A percentile compares a stretch with the other conserved stretches of the same genome.
These are phyloP conservation scores for Chaetomium tenue DNA, from an alignment of 495 filamentous ascomycete species.

Conservation along the genomic window DNA sequence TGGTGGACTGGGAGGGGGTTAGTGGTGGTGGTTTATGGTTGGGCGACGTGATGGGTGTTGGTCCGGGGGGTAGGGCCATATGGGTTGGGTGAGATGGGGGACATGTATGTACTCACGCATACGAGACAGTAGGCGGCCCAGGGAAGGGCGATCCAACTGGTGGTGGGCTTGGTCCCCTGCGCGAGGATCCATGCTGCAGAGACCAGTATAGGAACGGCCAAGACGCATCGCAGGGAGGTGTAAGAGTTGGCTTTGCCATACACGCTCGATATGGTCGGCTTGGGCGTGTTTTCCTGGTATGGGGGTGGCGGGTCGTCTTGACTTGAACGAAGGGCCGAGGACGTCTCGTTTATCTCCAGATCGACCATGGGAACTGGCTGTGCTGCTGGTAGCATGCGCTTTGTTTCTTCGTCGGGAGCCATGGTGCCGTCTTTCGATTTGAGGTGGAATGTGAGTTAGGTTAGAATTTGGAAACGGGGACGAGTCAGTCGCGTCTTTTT, in stretches of 20 bases:
- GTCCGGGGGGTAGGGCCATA: too few species aligned
- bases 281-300: not conserved
- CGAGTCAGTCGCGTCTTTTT: not conserved
- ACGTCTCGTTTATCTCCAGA: not conserved
- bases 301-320: not conserved
- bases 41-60: too few species aligned
- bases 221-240: not conserved
- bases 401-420: not conserved
- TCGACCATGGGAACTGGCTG: not conserved
- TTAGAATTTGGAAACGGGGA: not conserved
- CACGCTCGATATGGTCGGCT: not conserved
- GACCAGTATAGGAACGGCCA: not conserved
- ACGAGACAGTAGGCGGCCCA: not conserved
- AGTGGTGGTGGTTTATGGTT: not conserved
- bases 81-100: too few species aligned
- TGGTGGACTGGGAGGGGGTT: not conserved
- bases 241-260: not conserved
- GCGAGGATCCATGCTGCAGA: not conserved
- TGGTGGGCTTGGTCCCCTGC: too few species aligned
- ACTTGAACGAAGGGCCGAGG: not conserved
- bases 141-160: not conserved
- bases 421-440: not conserved
- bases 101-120: not conserved
- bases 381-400: not conserved
- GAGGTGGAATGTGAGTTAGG: not conserved